Evolutionary conservation across 106 monocot genomes (phyloP).

Genomic region (Allium cepa): DNA sequence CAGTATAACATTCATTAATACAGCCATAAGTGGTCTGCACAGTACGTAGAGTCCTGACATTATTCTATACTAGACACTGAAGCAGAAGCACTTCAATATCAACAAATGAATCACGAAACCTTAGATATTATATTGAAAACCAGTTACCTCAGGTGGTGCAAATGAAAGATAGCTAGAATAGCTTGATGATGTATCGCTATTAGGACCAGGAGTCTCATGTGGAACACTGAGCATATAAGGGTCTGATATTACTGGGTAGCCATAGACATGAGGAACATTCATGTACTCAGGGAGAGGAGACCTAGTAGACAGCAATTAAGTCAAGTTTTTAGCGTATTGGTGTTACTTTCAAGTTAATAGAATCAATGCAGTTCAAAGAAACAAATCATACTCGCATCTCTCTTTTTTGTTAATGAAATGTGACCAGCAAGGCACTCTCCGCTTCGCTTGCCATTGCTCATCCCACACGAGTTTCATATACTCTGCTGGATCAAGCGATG

Average conservation of each 20-base stretch:
- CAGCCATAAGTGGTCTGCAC: no score
- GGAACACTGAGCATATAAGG: constrained; percentile 54
- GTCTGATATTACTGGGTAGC: constrained; percentile 57
- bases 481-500: constrained; percentile 50
- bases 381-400: constrained; percentile 64
- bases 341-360: no score
- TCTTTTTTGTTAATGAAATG: constrained; percentile 58
- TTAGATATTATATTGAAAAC: no score
- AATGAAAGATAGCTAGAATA: constrained; percentile 79
- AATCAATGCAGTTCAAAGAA: no score
- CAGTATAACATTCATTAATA: neutral
- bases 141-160: constrained; percentile 67
- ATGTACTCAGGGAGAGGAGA: no score
- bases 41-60: no score
- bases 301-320: no score
- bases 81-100: no score
- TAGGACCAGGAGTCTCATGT: constrained; percentile 59
- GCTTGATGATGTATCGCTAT: constrained; percentile 17
- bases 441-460: constrained; percentile 61
- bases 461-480: constrained; percentile 67
- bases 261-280: no score
- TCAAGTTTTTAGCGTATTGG: no score
- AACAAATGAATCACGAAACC: no score
- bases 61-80: no score
- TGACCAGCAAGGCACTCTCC: constrained; percentile 98